Evolutionary conservation across 352 stramenopile genomes (phyloP).

Genomic region (Pythium plurisporium): DNA sequence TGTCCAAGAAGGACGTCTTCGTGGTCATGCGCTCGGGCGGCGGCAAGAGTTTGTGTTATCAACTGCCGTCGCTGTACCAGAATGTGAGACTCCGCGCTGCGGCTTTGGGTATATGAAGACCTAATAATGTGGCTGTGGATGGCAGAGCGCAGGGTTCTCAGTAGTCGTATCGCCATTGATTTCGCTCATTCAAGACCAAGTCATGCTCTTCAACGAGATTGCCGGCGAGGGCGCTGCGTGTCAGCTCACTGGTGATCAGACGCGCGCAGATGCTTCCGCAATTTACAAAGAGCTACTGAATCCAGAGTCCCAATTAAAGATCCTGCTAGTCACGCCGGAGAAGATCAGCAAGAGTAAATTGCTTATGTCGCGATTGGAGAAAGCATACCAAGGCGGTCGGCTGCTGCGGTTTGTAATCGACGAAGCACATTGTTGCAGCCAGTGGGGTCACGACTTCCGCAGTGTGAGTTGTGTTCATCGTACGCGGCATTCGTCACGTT

Average conservation of each 20-base stretch:
- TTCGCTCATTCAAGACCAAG: slow-evolving; percentile 92
- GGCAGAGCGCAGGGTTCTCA: slow-evolving; percentile 67
- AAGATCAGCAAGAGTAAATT: slow-evolving; percentile 88
- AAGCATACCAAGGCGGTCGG: slow-evolving; percentile 66
- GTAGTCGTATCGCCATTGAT: slow-evolving; percentile 92
- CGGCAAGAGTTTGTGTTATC: slow-evolving; percentile 88
- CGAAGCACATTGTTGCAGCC: slow-evolving; percentile 82
- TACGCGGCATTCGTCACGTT: neutral
- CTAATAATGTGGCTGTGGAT: neutral
- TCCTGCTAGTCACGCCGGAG: slow-evolving; percentile 92
- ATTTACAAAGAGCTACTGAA: slow-evolving; percentile 87
- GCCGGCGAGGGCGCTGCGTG: slow-evolving; percentile 45
- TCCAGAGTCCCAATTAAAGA: slow-evolving; percentile 40
- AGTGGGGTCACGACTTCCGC: slow-evolving; percentile 85
- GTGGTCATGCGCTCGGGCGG: slow-evolving; percentile 91
- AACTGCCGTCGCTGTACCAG: slow-evolving; percentile 77
- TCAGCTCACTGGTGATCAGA: slow-evolving; percentile 52
- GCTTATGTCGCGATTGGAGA: slow-evolving; percentile 90
- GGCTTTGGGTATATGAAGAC: neutral
- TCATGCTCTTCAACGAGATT: slow-evolving; percentile 77
- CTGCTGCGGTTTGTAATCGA: slow-evolving; percentile 93
- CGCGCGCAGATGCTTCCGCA: slow-evolving; percentile 39
- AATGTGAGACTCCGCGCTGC: slow-evolving; percentile 28
- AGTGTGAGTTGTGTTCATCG: slow-evolving; percentile 28
- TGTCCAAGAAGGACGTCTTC: slow-evolving; percentile 87